These are phyloP conservation scores for Cucurbita maxima DNA, from an alignment of 306 rosid genomes.

Conservation along the genomic window DNA sequence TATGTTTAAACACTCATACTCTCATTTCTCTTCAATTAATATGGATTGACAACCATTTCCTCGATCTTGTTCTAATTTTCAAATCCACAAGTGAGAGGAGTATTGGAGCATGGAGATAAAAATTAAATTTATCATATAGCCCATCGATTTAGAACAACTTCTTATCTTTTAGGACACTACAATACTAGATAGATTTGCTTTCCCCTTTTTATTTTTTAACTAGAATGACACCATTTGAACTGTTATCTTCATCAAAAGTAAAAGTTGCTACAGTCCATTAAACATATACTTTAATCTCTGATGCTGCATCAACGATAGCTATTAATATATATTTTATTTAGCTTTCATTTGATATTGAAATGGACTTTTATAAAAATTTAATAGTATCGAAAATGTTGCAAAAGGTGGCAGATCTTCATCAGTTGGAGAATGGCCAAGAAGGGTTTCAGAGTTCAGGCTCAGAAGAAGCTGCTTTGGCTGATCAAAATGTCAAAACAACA, in stretches of 20 bases:
- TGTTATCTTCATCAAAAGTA: not conserved
- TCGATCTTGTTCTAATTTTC: not conserved
- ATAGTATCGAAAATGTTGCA: not conserved
- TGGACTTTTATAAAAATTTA: not conserved
- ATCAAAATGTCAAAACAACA: constrained; percentile 30
- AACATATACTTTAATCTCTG: not conserved
- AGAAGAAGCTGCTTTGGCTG: constrained; percentile 30
- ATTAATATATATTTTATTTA: not conserved
- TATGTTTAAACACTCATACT: not conserved
- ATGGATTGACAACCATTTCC: not conserved
- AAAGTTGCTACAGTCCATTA: not conserved
- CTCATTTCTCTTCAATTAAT: not conserved
- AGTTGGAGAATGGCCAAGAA: constrained; percentile 11
- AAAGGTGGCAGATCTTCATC: constrained; percentile 23
- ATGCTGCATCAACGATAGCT: not conserved
- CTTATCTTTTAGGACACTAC: not conserved
- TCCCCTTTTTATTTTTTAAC: not conserved
- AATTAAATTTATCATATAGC: not conserved
- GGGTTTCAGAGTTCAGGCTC: constrained; percentile 11
- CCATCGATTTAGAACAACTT: not conserved
- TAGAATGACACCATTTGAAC: not conserved
- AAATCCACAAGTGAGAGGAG: not conserved
- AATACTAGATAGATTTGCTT: not conserved
- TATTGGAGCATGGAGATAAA: not conserved
- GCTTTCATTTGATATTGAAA: not conserved